Conservation (phyloP, 1,284 basidiomycete species). For the Cystobasidiaceae sp. region DNA sequence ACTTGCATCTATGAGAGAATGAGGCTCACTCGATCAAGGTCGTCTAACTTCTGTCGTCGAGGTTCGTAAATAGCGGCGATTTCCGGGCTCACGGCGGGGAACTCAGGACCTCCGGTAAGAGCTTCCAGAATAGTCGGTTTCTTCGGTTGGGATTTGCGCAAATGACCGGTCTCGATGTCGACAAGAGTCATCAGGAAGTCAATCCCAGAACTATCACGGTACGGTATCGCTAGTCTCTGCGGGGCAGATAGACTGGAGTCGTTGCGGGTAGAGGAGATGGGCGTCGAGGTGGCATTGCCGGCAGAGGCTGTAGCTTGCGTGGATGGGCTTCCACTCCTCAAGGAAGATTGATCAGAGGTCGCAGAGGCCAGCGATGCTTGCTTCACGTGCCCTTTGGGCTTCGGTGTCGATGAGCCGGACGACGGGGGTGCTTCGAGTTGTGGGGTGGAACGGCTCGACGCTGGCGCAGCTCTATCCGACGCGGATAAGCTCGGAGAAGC, state of each 20-base stretch:
- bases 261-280: slow-evolving; percentile 23
- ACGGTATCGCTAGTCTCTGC: slow-evolving; percentile 7
- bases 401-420: slow-evolving; percentile 18
- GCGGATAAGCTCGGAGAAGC: slow-evolving; percentile 38
- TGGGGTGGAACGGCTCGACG: not conserved
- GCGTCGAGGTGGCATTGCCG: slow-evolving; percentile 18
- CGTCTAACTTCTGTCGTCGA: not conserved
- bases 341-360: slow-evolving; percentile 25
- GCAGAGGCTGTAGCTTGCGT: slow-evolving; percentile 13
- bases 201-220: slow-evolving; percentile 12
- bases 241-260: slow-evolving; percentile 12
- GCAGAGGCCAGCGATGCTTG: slow-evolving; percentile 34
- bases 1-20: no score
- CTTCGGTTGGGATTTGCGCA: not conserved
- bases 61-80: slow-evolving; percentile 1
- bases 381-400: slow-evolving; percentile 31
- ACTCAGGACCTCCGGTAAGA: not conserved
- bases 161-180: not conserved
- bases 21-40: slow-evolving; percentile 3
- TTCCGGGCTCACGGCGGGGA: not conserved
- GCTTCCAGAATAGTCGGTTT: not conserved
- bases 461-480: not conserved
- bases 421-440: slow-evolving; percentile 9
- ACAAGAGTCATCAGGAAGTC: slow-evolving; percentile 24
- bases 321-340: slow-evolving; percentile 1